Conservation (phyloP, 2,329 filamentous ascomycete species). For the Cladophialophora chaetospira region DNA sequence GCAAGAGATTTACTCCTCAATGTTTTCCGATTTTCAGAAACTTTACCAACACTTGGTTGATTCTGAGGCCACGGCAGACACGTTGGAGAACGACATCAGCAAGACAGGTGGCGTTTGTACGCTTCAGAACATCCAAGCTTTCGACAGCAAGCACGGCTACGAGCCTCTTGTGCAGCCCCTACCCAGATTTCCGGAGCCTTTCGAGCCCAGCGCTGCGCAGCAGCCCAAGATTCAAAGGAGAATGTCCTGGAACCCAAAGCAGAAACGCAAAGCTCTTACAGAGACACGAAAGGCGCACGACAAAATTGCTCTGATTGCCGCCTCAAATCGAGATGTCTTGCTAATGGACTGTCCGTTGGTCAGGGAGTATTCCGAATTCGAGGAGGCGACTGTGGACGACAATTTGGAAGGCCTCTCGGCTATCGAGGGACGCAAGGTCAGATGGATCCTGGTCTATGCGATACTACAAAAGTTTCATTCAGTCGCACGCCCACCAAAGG, state of each 20-base stretch:
- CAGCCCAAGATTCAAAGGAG: constrained; percentile 19
- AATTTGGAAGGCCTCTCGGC: constrained; percentile 60
- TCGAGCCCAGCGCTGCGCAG: constrained; percentile 5
- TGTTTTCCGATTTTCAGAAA: constrained; percentile 70
- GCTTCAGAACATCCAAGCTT: constrained; percentile 66
- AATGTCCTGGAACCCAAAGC: constrained; percentile 32
- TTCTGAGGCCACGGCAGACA: constrained; percentile 35
- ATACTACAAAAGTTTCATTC: constrained; percentile 71
- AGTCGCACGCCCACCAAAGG: constrained; percentile 61
- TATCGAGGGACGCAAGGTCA: constrained; percentile 71
- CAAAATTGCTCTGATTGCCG: constrained; percentile 29
- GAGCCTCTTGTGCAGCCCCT: constrained; percentile 64
- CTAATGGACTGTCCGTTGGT: constrained; percentile 57
- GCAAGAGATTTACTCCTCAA: constrained; percentile 59
- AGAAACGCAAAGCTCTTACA: constrained; percentile 25
- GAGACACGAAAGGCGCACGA: constrained; percentile 25
- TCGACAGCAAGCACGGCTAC: constrained; percentile 65
- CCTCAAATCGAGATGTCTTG: constrained; percentile 30
- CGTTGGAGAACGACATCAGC: constrained; percentile 56
- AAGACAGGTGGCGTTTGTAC: constrained; percentile 68
- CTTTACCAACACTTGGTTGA: constrained; percentile 74
- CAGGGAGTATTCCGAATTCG: constrained; percentile 68
- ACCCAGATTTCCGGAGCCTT: constrained; percentile 61
- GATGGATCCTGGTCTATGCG: constrained; percentile 76
- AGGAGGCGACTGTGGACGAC: constrained; percentile 61